Evolutionary conservation across 176 grass and related monocot species (phyloP), one percentile per base, ranked within the genome.

Genomic region (Lolium rigidum): DNA sequence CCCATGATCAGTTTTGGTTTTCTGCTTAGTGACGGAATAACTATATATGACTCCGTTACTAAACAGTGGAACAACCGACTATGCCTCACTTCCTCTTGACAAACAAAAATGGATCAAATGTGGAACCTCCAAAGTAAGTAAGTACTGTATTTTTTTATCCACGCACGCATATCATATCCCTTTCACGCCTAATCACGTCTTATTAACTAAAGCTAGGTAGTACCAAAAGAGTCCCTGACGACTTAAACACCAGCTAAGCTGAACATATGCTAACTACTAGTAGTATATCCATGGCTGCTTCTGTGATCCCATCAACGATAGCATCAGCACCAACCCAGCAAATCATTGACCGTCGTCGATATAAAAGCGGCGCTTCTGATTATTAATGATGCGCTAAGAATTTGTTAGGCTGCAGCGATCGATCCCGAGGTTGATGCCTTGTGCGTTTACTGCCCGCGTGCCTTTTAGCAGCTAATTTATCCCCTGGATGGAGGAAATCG

Each of bases 231-330:
- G 72, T 88, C 56, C 81, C 2, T 14, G 44, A 73, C 74, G 75
- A 84, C 31, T 44, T 64, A 64, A 84, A 24, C 65, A 88, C 63
- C 7, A 43, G 17, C 14, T 48, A 41, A 0, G 5, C 12, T 68
- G 41, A 57, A 28, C 17, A 60, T 13, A 43, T 9, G 10, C 7
- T 68, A 18, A 7, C 31, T 37, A 41, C 48, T 13, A 50, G 4
- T 43, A 43, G 4, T 43, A 43, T 43, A 10, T 0, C 15, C 38
- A 49, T 49, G 3, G 3, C 55, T 89, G 66, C 58, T 37, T 74
- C 82, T 80, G 58, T 68, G 82, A 85, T 85, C 21, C 87, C 77
- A 80, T 81, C 82, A 75, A 2, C 24, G 67, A 56, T 22, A 6
- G 5, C 8, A 46, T 60, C 35, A 12, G 15, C 38, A 11, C 4